Base-by-base conservation (phyloP, 164 flowering plant species). In the Nymphaea thermarum region DNA sequence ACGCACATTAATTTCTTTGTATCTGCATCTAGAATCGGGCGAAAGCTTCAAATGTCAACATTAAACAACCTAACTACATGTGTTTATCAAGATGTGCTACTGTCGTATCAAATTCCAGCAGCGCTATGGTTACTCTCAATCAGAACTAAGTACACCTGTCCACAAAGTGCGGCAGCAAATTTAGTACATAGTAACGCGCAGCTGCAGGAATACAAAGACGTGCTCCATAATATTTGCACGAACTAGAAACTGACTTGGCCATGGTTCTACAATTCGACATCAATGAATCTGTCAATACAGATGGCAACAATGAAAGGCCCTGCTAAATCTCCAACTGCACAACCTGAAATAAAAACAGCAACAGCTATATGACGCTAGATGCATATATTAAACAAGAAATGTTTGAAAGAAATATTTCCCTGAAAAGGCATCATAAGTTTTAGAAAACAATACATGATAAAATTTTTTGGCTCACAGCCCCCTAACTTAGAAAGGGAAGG, bases 261-360 rank as follows among this genome's bases (percentile, higher is more conserved):
- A 51, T 51, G 57, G 8, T 11, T 69, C 64, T 77, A 82, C 15
- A 83, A 74, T 36, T 79, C 81, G 36, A 68, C 5, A 60, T 72
- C 84, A 45, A 77, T 67, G 70, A 67, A 63, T 65, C 71, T 82
- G 57, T 76, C 83, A 0, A 82, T 66, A 68, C 73, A 81, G 63
- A 81, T 0, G 15, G 84, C 51, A 4, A 88, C 76, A 44, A 89
- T 67, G 60, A 80, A 43, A 0, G 91, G 89, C 41, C 93, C 93
- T 4, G 84, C 85, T 53, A 85, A 70, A 66, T 87, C 96, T 41
- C 96, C 93, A 72, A 77, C 66, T 64, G 84, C 83, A 77, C 96
- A 90, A 51, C 96, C 96, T 90, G 86, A 71, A 72, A 61, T 15
- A 68, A 71, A 47, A 17, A 42, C 42, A 10, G 16, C 43, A 41